phyloP scores from a whole-genome alignment of 257 asterid species.

The Solanum ossicruentum region DNA sequence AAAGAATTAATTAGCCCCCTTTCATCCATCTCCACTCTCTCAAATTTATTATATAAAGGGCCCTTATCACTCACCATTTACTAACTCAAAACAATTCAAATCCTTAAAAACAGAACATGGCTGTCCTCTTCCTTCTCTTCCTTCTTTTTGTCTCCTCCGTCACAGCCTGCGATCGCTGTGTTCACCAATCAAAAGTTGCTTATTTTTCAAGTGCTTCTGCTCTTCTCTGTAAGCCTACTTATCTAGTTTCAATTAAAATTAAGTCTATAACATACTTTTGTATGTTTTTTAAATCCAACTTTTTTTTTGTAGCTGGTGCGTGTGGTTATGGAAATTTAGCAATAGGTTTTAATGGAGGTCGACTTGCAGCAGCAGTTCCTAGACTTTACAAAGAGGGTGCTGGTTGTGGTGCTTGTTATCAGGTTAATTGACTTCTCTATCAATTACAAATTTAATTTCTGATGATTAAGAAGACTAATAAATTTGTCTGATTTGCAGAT shows the following conservation, averaged over 20 bases:
- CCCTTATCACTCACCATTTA: background rate
- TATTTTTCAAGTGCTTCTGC: slow-evolving; percentile 36
- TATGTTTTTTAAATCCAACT: background rate
- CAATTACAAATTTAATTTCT: background rate
- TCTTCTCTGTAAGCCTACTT: slow-evolving; percentile 35
- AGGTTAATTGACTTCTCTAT: slow-evolving; percentile 14
- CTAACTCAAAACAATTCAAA: background rate
- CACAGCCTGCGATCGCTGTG: slow-evolving; percentile 61
- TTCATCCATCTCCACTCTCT: background rate
- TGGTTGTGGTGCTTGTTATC: slow-evolving; percentile 89
- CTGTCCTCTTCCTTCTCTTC: slow-evolving; percentile 5
- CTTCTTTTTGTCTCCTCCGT: slow-evolving; percentile 30
- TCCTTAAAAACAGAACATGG: background rate
- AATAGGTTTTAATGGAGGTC: slow-evolving; percentile 33
- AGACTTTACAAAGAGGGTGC: slow-evolving; percentile 54
- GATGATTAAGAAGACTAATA: background rate
- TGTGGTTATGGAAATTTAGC: slow-evolving; percentile 75
- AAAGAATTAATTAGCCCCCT: background rate
- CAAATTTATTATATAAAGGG: background rate
- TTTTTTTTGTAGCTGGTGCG: slow-evolving; percentile 44
- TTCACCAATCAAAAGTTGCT: slow-evolving; percentile 37
- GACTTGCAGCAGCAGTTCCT: slow-evolving; percentile 61
- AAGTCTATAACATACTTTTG: background rate
- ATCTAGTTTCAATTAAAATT: background rate
- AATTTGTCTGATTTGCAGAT: slow-evolving; percentile 22